phyloP scores from a whole-genome alignment of 2,329 filamentous ascomycete genomes.

The Stagonosporopsis cucurbitacearum region DNA sequence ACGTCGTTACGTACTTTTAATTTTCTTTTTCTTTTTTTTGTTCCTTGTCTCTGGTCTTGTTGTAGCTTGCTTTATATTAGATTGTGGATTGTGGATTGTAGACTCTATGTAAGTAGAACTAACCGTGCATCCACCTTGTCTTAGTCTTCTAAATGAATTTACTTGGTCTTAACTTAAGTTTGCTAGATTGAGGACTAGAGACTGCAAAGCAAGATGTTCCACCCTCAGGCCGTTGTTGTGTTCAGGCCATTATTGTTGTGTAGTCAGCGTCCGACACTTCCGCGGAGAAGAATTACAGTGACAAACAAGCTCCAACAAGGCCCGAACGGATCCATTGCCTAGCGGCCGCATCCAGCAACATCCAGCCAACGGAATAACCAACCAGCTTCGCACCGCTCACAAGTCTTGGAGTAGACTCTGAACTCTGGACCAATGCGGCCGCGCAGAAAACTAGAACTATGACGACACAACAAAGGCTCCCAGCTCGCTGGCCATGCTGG shows the following conservation, averaged over 20 bases:
- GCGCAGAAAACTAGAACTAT: slow-evolving; percentile 4
- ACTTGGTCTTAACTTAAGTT: background rate
- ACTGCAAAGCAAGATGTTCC: background rate
- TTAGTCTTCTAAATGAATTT: too few species aligned
- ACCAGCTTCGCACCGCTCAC: background rate
- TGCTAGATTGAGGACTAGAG: background rate
- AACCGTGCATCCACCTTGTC: too few species aligned
- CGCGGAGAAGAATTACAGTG: slow-evolving; percentile 17
- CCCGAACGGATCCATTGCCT: slow-evolving; percentile 1
- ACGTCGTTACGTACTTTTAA: too few species aligned
- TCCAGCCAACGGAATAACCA: background rate
- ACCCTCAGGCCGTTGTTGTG: background rate
- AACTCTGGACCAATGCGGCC: background rate
- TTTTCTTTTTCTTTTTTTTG: too few species aligned
- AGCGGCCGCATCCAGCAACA: slow-evolving; percentile 15
- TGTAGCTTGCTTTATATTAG: too few species aligned
- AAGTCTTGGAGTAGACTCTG: background rate
- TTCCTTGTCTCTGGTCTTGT: too few species aligned
- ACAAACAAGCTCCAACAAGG: slow-evolving; percentile 14
- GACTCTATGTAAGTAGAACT: too few species aligned
- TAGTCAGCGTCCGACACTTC: background rate
- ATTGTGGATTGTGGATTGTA: too few species aligned
- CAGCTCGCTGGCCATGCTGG: background rate
- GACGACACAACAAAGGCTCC: too few species aligned
- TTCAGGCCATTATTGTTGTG: background rate